Conservation (phyloP, 768 basidiomycete species). For the Crassisporium funariophilum region DNA sequence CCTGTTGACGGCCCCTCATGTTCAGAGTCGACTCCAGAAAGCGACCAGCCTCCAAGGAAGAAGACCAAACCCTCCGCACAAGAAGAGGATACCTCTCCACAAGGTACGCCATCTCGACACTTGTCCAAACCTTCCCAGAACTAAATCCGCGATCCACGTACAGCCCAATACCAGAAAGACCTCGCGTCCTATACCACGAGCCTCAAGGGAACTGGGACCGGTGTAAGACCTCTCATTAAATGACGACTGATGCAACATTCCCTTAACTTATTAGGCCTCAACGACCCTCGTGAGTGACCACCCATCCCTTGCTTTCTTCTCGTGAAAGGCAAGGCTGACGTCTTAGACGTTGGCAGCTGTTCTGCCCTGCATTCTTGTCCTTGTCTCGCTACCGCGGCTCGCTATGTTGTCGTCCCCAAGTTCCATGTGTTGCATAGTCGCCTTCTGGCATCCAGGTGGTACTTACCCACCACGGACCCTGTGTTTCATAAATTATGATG, state of each 20-base stretch:
- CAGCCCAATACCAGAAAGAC: conserved; percentile 28
- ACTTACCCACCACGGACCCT: too few species aligned
- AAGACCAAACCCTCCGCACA: conserved; percentile 12
- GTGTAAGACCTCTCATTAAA: conserved; percentile 34
- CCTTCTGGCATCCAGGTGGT: too few species aligned
- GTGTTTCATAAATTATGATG: too few species aligned
- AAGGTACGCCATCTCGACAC: conserved; percentile 10
- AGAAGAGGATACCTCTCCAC: conserved; percentile 6
- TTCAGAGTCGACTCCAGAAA: conserved; percentile 9
- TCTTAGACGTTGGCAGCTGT: too few species aligned
- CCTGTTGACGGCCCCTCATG: conserved; percentile 26
- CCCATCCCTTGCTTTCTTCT: not conserved
- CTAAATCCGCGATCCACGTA: not conserved
- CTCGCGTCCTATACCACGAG: conserved; percentile 24
- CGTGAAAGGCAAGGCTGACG: too few species aligned
- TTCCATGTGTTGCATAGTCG: too few species aligned
- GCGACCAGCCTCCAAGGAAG: conserved; percentile 17
- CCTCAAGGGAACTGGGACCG: conserved; percentile 30
- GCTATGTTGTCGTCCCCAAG: too few species aligned
- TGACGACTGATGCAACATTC: conserved; percentile 8
- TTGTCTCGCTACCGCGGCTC: too few species aligned
- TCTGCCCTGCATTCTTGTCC: too few species aligned
- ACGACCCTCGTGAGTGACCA: not conserved
- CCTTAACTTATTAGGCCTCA: not conserved
- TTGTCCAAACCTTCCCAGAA: not conserved